A percentile compares a stretch with the other conserved stretches of the same genome.
phyloP scores from a whole-genome alignment of 768 basidiomycete species.

The Gymnopilus dilepis region DNA sequence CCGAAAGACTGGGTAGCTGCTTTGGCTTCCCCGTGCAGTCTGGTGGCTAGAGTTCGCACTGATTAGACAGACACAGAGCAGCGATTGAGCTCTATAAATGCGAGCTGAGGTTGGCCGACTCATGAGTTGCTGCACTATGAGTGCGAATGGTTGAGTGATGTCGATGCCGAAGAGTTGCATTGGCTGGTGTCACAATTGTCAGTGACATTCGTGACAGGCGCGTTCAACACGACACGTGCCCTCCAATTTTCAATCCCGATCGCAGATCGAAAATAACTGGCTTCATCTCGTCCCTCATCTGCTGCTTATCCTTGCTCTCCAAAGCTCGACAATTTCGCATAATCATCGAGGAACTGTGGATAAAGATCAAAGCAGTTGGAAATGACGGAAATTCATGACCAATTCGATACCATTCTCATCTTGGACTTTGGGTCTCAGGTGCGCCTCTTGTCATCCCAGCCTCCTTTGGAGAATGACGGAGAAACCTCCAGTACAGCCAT shows the following conservation, averaged over 20 bases:
- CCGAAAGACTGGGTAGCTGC: no score
- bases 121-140: no score
- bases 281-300: slow-evolving; percentile 3
- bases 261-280: background rate
- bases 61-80: no score
- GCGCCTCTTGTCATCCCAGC: slow-evolving; percentile 11
- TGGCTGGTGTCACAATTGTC: background rate
- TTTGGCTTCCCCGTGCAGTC: no score
- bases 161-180: background rate
- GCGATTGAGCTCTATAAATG: no score
- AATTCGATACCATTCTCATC: slow-evolving; percentile 95
- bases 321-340: background rate
- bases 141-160: no score
- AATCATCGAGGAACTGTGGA: background rate
- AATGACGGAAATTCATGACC: slow-evolving; percentile 91
- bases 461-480: slow-evolving; percentile 3
- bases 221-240: slow-evolving; percentile 5
- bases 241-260: slow-evolving; percentile 6
- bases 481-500: slow-evolving; percentile 81
- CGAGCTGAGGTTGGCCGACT: no score
- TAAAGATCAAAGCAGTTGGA: background rate
- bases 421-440: slow-evolving; percentile 98
- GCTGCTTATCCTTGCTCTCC: background rate
- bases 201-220: slow-evolving; percentile 3
- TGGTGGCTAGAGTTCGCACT: no score